Base-by-base conservation (phyloP, 2,329 filamentous ascomycete species). In the Trichoderma gracile region DNA sequence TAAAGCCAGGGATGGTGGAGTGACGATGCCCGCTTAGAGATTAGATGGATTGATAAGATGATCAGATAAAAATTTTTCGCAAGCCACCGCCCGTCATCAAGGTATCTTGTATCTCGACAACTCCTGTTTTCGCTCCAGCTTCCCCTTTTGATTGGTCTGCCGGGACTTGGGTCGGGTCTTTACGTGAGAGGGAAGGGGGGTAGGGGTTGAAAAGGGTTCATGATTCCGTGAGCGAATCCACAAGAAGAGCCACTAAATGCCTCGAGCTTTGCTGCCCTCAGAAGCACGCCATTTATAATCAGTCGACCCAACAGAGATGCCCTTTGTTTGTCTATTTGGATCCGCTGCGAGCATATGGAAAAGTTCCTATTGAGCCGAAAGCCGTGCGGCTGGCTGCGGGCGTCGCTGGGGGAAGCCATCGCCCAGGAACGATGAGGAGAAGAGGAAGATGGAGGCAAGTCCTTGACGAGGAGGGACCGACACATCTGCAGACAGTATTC, bases 41-140 rank as follows among this genome's bases (percentile, higher is more conserved):
- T 60, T 60, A 65, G 55, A 65, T 65, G 55, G 63, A 65, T 65
- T 65, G 63, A 65, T 65, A 65, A 65, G 64, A 65, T 65, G 64
- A 65, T 65, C 64, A 65, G 64, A 65, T 65, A 65, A 65, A 65
- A 63, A 30, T 14, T 57, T 57, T 63, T 54, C 59, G 38, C 59
- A 25, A 46, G 49, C 47, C 40, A 43, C 49, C 38, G 7, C 23
- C 49, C 38, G 7, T 23, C 49, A 46, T 38, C 25, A 25, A 40
- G 46, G 59, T 38, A 33, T n/a, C 21, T 25, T 56, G 19, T 25
- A 30, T 27, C 47, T 46, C 3, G 46, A 38, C 8, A 25, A 33
- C 45, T 42, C 56, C 45, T 27, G 27, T 42, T 21, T 59, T 19
- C 59, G 40, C 53, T 62, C 15, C 40, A 62, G 53, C 46, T 38